Evolutionary conservation across 2,329 filamentous ascomycete genomes (phyloP).

Genomic region (Colletotrichum costaricense): DNA sequence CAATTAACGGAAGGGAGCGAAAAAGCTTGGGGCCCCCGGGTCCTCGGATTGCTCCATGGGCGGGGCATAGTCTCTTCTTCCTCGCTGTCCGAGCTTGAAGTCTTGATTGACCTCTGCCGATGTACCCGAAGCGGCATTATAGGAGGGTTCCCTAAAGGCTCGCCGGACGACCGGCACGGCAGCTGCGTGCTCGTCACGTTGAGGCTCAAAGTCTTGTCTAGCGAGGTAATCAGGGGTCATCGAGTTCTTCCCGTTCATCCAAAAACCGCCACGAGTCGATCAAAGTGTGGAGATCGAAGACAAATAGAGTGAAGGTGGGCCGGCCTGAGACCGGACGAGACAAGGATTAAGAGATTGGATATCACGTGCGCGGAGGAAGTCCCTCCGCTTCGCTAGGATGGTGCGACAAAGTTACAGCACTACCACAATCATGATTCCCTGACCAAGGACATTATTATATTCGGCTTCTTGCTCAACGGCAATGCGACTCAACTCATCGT

Average conservation of each 20-base stretch:
- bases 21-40: not conserved
- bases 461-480: too few relatives aligned
- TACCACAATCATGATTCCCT: too few relatives aligned
- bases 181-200: not conserved
- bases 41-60: not conserved
- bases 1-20: slow-evolving; percentile 21
- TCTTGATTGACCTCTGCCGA: too few relatives aligned
- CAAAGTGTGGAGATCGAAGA: slow-evolving; percentile 4
- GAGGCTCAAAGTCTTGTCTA: too few relatives aligned
- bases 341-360: slow-evolving; percentile 16
- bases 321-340: slow-evolving; percentile 21
- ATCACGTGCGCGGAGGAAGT: slow-evolving; percentile 17
- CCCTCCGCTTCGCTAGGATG: slow-evolving; percentile 6
- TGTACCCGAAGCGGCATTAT: too few relatives aligned
- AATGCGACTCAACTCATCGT: too few relatives aligned
- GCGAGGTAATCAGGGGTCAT: not conserved
- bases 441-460: too few relatives aligned
- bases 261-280: not conserved
- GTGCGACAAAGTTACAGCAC: too few relatives aligned
- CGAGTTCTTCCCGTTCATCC: not conserved
- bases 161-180: not conserved
- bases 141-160: too few relatives aligned
- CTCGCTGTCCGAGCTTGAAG: too few relatives aligned
- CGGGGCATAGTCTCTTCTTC: too few relatives aligned
- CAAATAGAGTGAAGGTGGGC: slow-evolving; percentile 21